phyloP scores from a whole-genome alignment of 2,329 filamentous ascomycete genomes.

The Hymenoscyphus scutula region DNA sequence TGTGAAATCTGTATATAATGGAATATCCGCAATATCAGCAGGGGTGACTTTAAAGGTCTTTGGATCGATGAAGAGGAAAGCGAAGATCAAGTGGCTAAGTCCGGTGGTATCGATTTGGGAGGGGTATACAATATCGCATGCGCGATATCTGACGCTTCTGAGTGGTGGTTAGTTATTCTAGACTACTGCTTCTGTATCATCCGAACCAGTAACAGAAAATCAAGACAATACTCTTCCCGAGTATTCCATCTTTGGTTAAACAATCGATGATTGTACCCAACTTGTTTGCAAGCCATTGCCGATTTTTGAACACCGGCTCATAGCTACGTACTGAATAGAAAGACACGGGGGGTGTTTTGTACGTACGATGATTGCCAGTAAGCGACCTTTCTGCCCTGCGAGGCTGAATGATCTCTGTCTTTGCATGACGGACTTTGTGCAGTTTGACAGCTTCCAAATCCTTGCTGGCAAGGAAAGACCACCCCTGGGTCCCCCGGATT shows the following conservation, averaged over 20 bases:
- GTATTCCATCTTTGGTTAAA: neutral
- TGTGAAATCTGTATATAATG: conserved; percentile 32
- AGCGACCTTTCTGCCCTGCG: conserved; percentile 35
- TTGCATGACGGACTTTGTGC: conserved; percentile 31
- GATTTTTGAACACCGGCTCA: too few relatives aligned
- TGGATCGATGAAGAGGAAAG: conserved; percentile 44
- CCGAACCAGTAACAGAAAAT: neutral
- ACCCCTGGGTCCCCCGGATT: neutral
- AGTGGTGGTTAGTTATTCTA: conserved; percentile 15
- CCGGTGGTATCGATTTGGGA: conserved; percentile 36
- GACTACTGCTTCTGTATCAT: neutral
- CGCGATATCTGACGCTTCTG: conserved; percentile 16
- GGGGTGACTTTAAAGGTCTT: conserved; percentile 33
- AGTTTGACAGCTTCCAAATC: conserved; percentile 38
- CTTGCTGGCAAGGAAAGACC: conserved; percentile 34
- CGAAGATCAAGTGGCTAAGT: conserved; percentile 39
- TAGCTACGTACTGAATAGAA: neutral
- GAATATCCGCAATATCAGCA: conserved; percentile 23
- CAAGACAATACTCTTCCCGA: neutral
- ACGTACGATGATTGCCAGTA: conserved; percentile 38
- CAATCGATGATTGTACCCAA: neutral
- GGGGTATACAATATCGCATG: conserved; percentile 37
- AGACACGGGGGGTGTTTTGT: conserved; percentile 20
- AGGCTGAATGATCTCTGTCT: conserved; percentile 24
- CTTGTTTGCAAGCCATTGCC: neutral